Base-by-base conservation (phyloP, 2,329 filamentous ascomycete species). In the Talaromyces rugulosus region DNA sequence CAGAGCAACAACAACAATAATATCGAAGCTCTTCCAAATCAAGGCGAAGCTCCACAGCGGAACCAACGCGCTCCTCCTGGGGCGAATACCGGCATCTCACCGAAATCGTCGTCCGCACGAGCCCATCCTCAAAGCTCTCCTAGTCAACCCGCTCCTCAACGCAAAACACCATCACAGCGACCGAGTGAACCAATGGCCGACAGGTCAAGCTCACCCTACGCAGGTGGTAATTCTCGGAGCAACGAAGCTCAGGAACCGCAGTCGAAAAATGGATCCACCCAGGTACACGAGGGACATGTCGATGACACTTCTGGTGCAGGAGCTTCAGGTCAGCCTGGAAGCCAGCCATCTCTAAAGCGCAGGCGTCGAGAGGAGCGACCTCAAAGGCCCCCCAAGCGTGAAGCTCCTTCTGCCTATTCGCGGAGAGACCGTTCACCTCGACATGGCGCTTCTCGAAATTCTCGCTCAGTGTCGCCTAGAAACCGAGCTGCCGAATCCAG, bases 351-450 rank as follows among this genome's bases (percentile, higher is more conserved):
- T 16, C 51, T 53, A 47, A 62, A 62, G 57, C 61, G 61, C 44
- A 51, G 61, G 28, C 61, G 61, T 54, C 61, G 61, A 33, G 61
- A 62, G 56, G 61, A 62, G 53, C 40, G 61, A 44, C 47, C 65
- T 14, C 73, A 70, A 6, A 69, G 71, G 11, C 56, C 70, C 7
- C 69, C 72, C 27, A 78, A 75, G 63, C 75, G 76, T 62, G 70
- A 72, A 51, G 71, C 74, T 31, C 75, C 75, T 1, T 77, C 76
- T 8, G 73, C 71, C 1, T 79, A 76, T 64, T 74, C 76, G 3
- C 74, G 76, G 42, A 75, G 77, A 28, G 75, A 78, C 52, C 70
- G 70, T 14, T 71, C 69, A 16, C 66, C 69, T 68, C 63, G 62
- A 33, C 50, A 61, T 60, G 61, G 18, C 4, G 28, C 28, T 16